Conservation (phyloP, 2,329 filamentous ascomycete species). For the Aspergillus carbonarius region DNA sequence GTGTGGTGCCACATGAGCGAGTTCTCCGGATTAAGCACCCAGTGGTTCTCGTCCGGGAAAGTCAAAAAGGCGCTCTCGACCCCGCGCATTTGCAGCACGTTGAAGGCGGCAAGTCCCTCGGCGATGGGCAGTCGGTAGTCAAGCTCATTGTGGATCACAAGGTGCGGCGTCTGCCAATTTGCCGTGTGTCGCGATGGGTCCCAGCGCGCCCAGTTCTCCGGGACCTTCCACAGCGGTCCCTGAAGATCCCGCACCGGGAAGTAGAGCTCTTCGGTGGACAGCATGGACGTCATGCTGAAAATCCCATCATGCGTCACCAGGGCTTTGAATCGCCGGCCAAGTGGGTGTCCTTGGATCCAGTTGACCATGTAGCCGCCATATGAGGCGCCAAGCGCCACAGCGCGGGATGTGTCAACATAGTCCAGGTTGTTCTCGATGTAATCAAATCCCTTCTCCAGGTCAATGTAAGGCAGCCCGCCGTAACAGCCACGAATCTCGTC, state of each 20-base stretch:
- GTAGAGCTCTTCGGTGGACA: slow-evolving; percentile 55
- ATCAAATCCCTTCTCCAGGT: slow-evolving; percentile 56
- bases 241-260: slow-evolving; percentile 56
- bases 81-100: slow-evolving; percentile 72
- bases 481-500: slow-evolving; percentile 54
- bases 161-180: slow-evolving; percentile 81
- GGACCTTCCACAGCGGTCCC: slow-evolving; percentile 51
- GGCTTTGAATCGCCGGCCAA: slow-evolving; percentile 58
- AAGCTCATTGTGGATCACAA: slow-evolving; percentile 86
- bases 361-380: slow-evolving; percentile 64
- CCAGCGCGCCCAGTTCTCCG: slow-evolving; percentile 56
- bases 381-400: slow-evolving; percentile 54
- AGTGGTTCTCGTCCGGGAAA: slow-evolving; percentile 78
- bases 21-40: slow-evolving; percentile 92
- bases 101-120: slow-evolving; percentile 83
- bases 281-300: slow-evolving; percentile 45
- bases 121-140: slow-evolving; percentile 86
- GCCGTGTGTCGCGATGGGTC: slow-evolving; percentile 57
- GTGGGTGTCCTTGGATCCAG: slow-evolving; percentile 56
- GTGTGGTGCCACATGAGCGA: slow-evolving; percentile 85
- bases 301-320: slow-evolving; percentile 57
- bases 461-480: slow-evolving; percentile 56
- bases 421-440: slow-evolving; percentile 51
- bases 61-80: slow-evolving; percentile 76
- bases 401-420: slow-evolving; percentile 55